phyloP scores from a whole-genome alignment of 768 basidiomycete species.

The Xerocomus potaroensis region DNA sequence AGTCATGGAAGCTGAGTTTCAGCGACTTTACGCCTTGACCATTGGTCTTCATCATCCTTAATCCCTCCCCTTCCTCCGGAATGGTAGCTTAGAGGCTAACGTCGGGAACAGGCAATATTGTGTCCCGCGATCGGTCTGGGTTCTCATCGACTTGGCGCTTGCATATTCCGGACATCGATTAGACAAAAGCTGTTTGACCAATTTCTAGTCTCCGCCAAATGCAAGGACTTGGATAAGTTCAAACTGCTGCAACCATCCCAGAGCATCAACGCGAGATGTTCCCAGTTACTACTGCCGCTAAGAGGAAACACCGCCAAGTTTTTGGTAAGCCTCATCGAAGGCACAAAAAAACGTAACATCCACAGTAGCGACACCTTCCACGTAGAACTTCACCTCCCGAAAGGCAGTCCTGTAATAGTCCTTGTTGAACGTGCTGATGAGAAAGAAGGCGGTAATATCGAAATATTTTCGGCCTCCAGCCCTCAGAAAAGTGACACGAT shows the following conservation, averaged over 20 bases:
- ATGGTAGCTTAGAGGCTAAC: too few species aligned
- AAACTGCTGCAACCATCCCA: conserved; percentile 3
- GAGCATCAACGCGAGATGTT: conserved; percentile 6
- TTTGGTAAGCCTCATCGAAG: conserved; percentile 3
- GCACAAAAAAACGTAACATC: conserved; percentile 6
- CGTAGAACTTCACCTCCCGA: conserved; percentile 4
- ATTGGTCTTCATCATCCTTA: too few species aligned
- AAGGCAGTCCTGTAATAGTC: not conserved
- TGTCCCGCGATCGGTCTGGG: too few species aligned
- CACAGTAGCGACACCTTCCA: conserved; percentile 7
- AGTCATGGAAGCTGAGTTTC: too few species aligned
- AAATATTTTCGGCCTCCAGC: conserved; percentile 4
- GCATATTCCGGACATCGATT: not conserved
- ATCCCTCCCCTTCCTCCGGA: too few species aligned
- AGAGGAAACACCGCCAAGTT: conserved; percentile 4
- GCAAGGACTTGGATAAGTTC: conserved; percentile 13
- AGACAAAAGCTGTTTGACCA: conserved; percentile 5
- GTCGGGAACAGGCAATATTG: too few species aligned
- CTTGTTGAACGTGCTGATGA: conserved; percentile 9
- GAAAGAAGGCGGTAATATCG: conserved; percentile 4
- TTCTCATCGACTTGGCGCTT: not conserved
- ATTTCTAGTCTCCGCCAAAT: conserved; percentile 6
- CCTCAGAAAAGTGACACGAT: not conserved
- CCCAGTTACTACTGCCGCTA: conserved; percentile 9
- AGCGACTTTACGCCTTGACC: too few species aligned